These are phyloP conservation scores for Primulina tabacum DNA, from an alignment of 257 asterid genomes.

Conservation along the genomic window DNA sequence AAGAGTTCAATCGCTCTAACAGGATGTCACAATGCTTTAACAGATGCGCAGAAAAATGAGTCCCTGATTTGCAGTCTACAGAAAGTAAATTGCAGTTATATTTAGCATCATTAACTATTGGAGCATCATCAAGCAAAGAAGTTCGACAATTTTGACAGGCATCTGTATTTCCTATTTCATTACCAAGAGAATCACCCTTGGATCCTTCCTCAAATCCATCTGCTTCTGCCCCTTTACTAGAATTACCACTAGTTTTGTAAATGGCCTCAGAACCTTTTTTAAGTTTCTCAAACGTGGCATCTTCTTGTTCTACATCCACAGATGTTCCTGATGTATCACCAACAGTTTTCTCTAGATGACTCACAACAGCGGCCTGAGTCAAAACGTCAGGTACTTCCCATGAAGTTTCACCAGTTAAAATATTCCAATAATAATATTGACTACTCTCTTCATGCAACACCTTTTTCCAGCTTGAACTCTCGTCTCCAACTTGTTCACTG, in stretches of 20 bases:
- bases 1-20: slow-evolving; percentile 55
- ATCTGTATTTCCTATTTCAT: slow-evolving; percentile 30
- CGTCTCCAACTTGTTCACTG: slow-evolving; percentile 43
- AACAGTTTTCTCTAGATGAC: slow-evolving; percentile 33
- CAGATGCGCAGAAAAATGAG: slow-evolving; percentile 43
- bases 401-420: slow-evolving; percentile 89
- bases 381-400: slow-evolving; percentile 78
- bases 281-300: slow-evolving; percentile 18
- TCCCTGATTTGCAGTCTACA: slow-evolving; percentile 32
- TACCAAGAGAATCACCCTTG: slow-evolving; percentile 32
- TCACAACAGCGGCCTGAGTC: slow-evolving; percentile 35
- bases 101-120: slow-evolving; percentile 15
- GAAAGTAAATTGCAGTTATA: slow-evolving; percentile 19
- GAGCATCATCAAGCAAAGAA: slow-evolving; percentile 31
- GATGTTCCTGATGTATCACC: slow-evolving; percentile 26
- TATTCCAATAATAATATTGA: slow-evolving; percentile 91
- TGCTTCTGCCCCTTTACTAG: slow-evolving; percentile 24
- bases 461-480: slow-evolving; percentile 69
- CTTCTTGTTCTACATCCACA: slow-evolving; percentile 31
- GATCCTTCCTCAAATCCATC: slow-evolving; percentile 28
- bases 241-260: slow-evolving; percentile 20
- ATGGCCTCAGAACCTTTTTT: slow-evolving; percentile 26
- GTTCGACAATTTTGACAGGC: slow-evolving; percentile 31
- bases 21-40: slow-evolving; percentile 51
- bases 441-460: slow-evolving; percentile 91